Evolutionary conservation across 352 stramenopile genomes (phyloP).

Genomic region (Globisporangium alternatum): DNA sequence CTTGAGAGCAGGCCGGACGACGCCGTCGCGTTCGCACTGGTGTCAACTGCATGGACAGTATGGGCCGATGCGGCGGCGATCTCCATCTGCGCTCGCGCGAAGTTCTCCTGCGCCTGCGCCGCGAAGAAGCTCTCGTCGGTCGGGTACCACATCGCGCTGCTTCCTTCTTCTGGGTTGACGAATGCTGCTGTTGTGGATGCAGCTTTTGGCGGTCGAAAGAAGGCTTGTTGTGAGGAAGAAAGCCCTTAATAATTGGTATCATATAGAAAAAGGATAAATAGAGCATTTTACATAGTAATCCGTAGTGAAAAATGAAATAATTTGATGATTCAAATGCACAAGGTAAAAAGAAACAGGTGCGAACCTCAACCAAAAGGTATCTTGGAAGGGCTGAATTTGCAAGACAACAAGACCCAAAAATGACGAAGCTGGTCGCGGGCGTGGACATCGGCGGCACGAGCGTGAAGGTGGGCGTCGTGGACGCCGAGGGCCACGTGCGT

Average conservation of each 20-base stretch:
- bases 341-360: neutral
- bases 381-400: neutral
- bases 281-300: neutral
- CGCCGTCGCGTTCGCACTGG: neutral
- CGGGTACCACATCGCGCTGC: conserved; percentile 12
- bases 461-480: conserved; percentile 74
- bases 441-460: conserved; percentile 74
- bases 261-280: no score
- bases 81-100: neutral
- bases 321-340: neutral
- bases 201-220: neutral
- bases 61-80: neutral
- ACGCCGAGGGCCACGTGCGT: conserved; percentile 40
- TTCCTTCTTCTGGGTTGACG: neutral
- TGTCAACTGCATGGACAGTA: neutral
- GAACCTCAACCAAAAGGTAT: neutral
- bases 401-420: neutral
- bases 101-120: conserved; percentile 10
- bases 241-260: neutral
- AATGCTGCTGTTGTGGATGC: neutral
- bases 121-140: conserved; percentile 19
- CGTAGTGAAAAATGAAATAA: neutral
- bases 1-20: neutral
- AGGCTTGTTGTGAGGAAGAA: neutral
- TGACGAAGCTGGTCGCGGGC: conserved; percentile 40